phyloP scores from a whole-genome alignment of 345 rosid genomes.

The Pseudoturritis turrita region DNA sequence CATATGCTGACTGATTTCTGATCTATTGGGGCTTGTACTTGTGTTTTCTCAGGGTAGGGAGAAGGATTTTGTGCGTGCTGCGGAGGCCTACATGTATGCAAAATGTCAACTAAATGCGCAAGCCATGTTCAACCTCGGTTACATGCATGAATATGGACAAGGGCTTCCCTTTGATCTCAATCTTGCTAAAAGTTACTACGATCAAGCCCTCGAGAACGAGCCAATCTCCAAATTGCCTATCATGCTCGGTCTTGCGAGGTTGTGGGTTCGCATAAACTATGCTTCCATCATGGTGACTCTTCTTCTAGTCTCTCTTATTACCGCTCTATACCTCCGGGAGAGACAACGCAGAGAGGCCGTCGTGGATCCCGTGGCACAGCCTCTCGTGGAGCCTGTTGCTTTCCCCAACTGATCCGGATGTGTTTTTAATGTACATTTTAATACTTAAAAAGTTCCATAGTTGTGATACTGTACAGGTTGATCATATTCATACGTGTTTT shows the following conservation, averaged over 20 bases:
- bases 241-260: constrained; percentile 63
- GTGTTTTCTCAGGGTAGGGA: constrained; percentile 65
- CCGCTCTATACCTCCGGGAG: constrained; percentile 65
- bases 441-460: too few species aligned
- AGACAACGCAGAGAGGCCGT: constrained; percentile 53
- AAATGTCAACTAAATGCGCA: constrained; percentile 80
- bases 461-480: background rate
- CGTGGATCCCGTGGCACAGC: constrained; percentile 5
- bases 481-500: background rate
- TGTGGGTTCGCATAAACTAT: constrained; percentile 75
- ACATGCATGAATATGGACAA: constrained; percentile 94
- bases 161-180: constrained; percentile 89
- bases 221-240: constrained; percentile 72
- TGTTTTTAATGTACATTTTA: too few species aligned
- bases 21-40: too few species aligned
- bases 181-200: constrained; percentile 90
- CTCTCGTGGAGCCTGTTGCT: constrained; percentile 9
- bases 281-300: too few species aligned
- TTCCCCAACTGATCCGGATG: too few species aligned
- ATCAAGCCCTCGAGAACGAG: constrained; percentile 73
- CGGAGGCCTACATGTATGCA: constrained; percentile 93
- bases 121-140: constrained; percentile 95
- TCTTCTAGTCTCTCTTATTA: constrained; percentile 65
- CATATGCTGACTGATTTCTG: too few species aligned
- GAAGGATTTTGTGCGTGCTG: constrained; percentile 81